These are phyloP conservation scores for Rosa multiflora DNA, from an alignment of 306 rosid genomes.

Conservation along the genomic window DNA sequence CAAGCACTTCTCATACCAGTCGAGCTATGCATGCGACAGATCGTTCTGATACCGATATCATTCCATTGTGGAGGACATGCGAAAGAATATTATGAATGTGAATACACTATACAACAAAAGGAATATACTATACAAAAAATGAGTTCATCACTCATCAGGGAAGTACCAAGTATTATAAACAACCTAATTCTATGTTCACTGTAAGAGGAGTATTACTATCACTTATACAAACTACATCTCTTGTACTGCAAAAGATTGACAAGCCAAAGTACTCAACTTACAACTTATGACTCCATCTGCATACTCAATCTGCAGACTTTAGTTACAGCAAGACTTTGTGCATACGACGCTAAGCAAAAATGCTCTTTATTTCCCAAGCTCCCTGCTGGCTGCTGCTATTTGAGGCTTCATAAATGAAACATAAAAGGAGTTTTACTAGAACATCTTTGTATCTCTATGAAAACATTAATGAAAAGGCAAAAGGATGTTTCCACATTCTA, in stretches of 20 bases:
- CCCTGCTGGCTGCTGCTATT: neutral
- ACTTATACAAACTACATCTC: conserved; percentile 9
- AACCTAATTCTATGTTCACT: conserved; percentile 10
- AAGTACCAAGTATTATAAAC: neutral
- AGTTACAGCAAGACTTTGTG: conserved; percentile 7
- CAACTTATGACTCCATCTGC: neutral
- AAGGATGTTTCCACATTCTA: neutral
- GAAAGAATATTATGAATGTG: neutral
- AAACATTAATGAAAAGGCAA: neutral
- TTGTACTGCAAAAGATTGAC: conserved; percentile 18
- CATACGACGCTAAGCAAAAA: conserved; percentile 2
- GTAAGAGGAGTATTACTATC: conserved; percentile 5
- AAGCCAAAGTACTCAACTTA: conserved; percentile 6
- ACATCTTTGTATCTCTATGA: neutral
- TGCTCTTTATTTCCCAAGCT: neutral
- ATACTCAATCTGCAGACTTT: neutral
- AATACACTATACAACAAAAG: neutral
- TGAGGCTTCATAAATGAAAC: neutral
- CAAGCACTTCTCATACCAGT: neutral
- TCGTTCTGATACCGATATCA: neutral
- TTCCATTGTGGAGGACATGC: neutral
- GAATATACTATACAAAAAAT: neutral
- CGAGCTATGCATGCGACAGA: neutral
- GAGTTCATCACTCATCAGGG: neutral
- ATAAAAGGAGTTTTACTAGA: neutral